Percentiles rank a stretch among this genome's conserved stretches.
phyloP scores from a whole-genome alignment of 2,329 filamentous ascomycete species.

The Botrytis deweyae region DNA sequence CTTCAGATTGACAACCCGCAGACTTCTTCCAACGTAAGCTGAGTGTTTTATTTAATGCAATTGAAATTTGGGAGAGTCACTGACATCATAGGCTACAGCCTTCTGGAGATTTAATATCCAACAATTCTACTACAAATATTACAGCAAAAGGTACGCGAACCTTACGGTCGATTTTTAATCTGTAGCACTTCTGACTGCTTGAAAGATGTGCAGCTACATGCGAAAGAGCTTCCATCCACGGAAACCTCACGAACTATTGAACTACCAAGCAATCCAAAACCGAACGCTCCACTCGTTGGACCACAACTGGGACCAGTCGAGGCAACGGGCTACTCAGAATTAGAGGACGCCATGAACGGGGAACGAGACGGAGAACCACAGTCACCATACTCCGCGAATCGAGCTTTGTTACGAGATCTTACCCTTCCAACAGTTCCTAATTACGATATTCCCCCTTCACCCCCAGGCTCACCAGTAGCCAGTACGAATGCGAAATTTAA shows the following conservation, averaged over 20 bases:
- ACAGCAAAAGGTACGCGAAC: constrained; percentile 27
- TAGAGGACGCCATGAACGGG: constrained; percentile 21
- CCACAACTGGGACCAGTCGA: constrained; percentile 36
- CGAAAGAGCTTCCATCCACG: not conserved
- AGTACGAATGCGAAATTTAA: constrained; percentile 65
- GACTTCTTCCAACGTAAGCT: constrained; percentile 29
- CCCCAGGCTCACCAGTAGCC: constrained; percentile 58
- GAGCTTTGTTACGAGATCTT: constrained; percentile 65
- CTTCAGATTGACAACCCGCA: constrained; percentile 26
- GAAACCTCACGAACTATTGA: not conserved
- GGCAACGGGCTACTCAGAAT: constrained; percentile 5
- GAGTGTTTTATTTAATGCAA: not conserved
- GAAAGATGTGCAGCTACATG: constrained; percentile 27
- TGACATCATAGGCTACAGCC: constrained; percentile 31
- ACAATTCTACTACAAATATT: constrained; percentile 26
- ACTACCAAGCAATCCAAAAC: constrained; percentile 6
- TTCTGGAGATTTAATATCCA: constrained; percentile 24
- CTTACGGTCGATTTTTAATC: not conserved
- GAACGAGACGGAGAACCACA: constrained; percentile 37
- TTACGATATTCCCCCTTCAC: constrained; percentile 72
- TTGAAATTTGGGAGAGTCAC: constrained; percentile 20
- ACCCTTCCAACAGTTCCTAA: constrained; percentile 72
- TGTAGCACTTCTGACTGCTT: constrained; percentile 24
- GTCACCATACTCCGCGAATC: constrained; percentile 68
- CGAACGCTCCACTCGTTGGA: constrained; percentile 34